Conservation (phyloP, 139 green algal genomes). For the Zygnema circumcarinatum region DNA sequence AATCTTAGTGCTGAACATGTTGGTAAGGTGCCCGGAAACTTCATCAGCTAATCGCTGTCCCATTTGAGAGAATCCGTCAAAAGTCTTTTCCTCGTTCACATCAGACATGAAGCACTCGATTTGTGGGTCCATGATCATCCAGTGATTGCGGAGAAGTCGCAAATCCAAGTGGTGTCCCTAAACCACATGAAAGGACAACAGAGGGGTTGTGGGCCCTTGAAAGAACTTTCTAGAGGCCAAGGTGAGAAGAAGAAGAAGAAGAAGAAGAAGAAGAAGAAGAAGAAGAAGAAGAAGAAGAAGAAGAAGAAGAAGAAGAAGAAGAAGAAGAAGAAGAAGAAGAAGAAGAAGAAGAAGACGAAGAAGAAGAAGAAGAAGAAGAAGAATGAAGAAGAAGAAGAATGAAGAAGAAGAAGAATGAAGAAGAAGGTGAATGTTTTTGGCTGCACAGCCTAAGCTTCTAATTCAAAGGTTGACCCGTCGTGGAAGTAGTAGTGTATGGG, state of each 20-base stretch:
- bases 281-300: slow-evolving; percentile 17
- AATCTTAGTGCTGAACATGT: slow-evolving; percentile 28
- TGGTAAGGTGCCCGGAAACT: slow-evolving; percentile 30
- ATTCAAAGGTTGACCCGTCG: too few species aligned
- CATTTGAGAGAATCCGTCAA: slow-evolving; percentile 62
- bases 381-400: too few species aligned
- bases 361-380: too few species aligned
- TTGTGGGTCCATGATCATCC: slow-evolving; percentile 65
- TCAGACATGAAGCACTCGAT: slow-evolving; percentile 66
- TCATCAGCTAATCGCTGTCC: slow-evolving; percentile 46
- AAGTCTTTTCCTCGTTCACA: slow-evolving; percentile 59
- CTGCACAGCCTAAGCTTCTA: too few species aligned
- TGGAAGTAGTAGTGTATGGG: too few species aligned
- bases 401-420: too few species aligned
- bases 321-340: slow-evolving; percentile 16
- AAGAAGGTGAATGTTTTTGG: too few species aligned
- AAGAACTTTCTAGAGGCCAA: neutral
- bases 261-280: neutral
- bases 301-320: slow-evolving; percentile 28
- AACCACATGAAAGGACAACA: neutral
- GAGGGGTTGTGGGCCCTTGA: neutral
- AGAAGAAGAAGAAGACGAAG: slow-evolving; percentile 4
- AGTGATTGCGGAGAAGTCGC: slow-evolving; percentile 67
- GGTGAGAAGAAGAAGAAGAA: neutral
- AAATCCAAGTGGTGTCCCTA: slow-evolving; percentile 67